Base-by-base conservation (phyloP, 345 rosid genomes). In the Pistacia vera region DNA sequence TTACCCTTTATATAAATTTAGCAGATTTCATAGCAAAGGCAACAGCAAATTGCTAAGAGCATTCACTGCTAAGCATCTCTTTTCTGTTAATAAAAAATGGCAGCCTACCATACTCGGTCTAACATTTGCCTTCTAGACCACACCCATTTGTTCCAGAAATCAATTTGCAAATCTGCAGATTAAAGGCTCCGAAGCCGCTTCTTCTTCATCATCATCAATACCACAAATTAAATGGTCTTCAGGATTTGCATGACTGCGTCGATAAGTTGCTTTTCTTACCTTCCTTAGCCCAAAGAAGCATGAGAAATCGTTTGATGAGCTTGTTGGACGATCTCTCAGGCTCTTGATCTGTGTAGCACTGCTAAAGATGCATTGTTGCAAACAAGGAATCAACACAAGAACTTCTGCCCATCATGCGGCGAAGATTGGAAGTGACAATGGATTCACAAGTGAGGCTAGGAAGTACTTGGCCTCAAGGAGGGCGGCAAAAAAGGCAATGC, bases 101-200 rank as follows among this genome's bases (percentile, higher is more conserved):
- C 76, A 8, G 49, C 79, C 13, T 83, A 9, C 80, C 90, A 90
- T 65, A n/a, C 68, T 61, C 80, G 91, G 2, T 87, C 93, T 5
- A 82, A 85, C 73, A 86, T 75, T 73, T 79, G 55, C 91, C 88
- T 10, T 74, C 85, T 2, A 83, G 79, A 44, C 79, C 77, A 66
- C 90, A 90, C 71, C 87, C 88, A 38, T 52, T 86, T 35, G 65
- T 64, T 12, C 76, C 90, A 41, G 61, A 83, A 55, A 48, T 86
- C 9, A 74, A 83, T 38, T 86, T 83, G 69, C 82, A 85, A 1
- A 57, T 86, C 64, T 55, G 66, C 58, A 79, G 66, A 66, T 25
- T 57, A 11, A 75, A 60, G n/a, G 22, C 54, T 58, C 38, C 22
- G 35, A 71, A 71, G 74, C n/a, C n/a, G 49, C 22, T 70, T 70